A percentile compares a stretch with the other conserved stretches of the same genome.
Evolutionary conservation across 805 yeast species (phyloP).

Genomic region (Maudiozyma bulderi): DNA sequence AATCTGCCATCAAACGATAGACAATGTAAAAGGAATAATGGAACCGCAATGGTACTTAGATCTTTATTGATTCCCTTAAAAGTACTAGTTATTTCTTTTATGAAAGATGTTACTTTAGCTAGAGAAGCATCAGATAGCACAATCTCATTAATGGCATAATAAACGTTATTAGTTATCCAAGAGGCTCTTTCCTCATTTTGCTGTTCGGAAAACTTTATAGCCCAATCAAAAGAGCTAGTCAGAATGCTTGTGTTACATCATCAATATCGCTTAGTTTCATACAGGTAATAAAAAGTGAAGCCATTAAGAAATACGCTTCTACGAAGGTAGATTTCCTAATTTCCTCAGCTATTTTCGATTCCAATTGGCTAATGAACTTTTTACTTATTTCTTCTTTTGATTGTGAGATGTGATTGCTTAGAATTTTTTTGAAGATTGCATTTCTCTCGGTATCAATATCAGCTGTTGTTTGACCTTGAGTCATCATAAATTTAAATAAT

Average conservation of each 20-base stretch:
- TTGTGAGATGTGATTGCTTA: conserved; percentile 36
- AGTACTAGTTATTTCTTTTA: not conserved
- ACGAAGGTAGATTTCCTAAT: conserved; percentile 3
- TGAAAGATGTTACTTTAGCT: not conserved
- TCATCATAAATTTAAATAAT: conserved; percentile 9
- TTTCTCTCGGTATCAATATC: not conserved
- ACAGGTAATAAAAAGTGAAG: conserved; percentile 3
- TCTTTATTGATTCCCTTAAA: not conserved
- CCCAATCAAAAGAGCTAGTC: not conserved
- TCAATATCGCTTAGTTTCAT: not conserved
- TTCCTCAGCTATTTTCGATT: not conserved
- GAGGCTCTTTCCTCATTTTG: not conserved
- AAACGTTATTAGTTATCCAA: conserved; percentile 29
- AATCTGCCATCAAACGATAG: conserved; percentile 9
- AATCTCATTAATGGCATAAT: conserved; percentile 7
- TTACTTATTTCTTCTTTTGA: conserved; percentile 23
- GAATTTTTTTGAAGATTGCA: conserved; percentile 30
- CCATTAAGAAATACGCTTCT: conserved; percentile 7
- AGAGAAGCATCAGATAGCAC: not conserved
- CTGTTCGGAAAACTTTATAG: not conserved
- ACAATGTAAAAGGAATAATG: conserved; percentile 22
- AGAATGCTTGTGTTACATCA: not conserved
- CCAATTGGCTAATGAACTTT: conserved; percentile 7
- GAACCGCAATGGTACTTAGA: not conserved
- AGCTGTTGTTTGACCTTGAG: not conserved